Evolutionary conservation across 805 yeast genomes (phyloP).

Genomic region (Komagataella ulmi): DNA sequence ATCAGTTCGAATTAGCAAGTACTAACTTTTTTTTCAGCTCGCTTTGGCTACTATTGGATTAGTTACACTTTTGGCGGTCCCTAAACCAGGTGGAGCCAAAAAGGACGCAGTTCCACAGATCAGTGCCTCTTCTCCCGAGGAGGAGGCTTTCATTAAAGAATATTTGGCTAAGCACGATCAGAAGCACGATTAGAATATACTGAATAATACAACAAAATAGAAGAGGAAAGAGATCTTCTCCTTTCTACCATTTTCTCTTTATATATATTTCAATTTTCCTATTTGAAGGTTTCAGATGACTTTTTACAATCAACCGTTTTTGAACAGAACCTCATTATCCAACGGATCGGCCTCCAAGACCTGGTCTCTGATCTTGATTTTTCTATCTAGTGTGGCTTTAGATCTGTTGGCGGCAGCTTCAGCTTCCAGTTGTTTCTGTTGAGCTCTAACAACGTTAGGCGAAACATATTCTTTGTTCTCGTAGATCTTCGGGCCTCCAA

Average conservation of each 20-base stretch:
- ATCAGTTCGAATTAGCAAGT: not conserved
- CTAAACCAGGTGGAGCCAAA: conserved; percentile 63
- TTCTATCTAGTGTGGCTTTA: conserved; percentile 66
- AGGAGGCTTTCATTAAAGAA: conserved; percentile 73
- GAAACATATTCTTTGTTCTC: conserved; percentile 95
- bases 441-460: conserved; percentile 92
- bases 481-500: conserved; percentile 94
- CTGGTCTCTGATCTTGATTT: conserved; percentile 61
- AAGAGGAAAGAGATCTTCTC: not conserved
- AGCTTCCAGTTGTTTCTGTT: conserved; percentile 68
- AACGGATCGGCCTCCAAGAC: conserved; percentile 73
- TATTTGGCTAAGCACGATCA: conserved; percentile 37
- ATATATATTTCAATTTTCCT: not conserved
- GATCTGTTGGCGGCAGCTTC: conserved; percentile 65
- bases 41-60: conserved; percentile 72
- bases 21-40: conserved; percentile 23
- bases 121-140: conserved; percentile 73
- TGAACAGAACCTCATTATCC: conserved; percentile 66
- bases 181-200: conserved; percentile 10
- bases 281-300: not conserved
- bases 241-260: not conserved
- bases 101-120: conserved; percentile 53
- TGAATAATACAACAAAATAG: not conserved
- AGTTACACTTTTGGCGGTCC: conserved; percentile 47
- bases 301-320: conserved; percentile 8